phyloP scores from a whole-genome alignment of 805 yeast genomes.

The Torulaspora maleeae region DNA sequence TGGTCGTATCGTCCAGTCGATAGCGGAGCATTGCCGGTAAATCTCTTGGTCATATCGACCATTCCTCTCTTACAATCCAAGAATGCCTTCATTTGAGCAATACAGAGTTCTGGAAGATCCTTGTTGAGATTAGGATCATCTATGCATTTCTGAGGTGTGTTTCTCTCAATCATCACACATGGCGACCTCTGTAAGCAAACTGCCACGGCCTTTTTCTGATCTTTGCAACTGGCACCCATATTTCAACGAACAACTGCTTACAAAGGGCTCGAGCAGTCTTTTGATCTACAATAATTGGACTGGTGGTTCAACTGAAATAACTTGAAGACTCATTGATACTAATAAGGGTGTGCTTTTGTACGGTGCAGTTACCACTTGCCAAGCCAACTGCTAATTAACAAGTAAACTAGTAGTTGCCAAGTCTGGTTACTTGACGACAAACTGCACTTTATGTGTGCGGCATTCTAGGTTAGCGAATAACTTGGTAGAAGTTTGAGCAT shows the following conservation, averaged over 20 bases:
- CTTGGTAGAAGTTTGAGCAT: not conserved
- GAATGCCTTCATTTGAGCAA: conserved; percentile 77
- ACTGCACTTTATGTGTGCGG: not conserved
- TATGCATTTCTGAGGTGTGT: conserved; percentile 84
- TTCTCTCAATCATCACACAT: conserved; percentile 84
- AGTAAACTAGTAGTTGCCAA: not conserved
- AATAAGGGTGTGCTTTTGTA: conserved; percentile 8
- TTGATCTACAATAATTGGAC: not conserved
- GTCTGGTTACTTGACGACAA: not conserved
- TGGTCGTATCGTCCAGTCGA: conserved; percentile 92
- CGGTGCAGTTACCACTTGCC: not conserved
- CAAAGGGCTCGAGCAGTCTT: not conserved
- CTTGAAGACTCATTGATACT: not conserved
- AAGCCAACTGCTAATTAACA: not conserved
- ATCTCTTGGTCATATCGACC: conserved; percentile 86
- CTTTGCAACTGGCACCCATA: conserved; percentile 83
- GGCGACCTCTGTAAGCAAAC: conserved; percentile 94
- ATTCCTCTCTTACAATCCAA: conserved; percentile 88
- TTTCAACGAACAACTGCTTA: not conserved
- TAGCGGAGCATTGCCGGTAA: conserved; percentile 88
- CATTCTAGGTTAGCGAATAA: not conserved
- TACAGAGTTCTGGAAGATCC: conserved; percentile 82
- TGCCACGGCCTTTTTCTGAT: conserved; percentile 91
- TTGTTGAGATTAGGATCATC: conserved; percentile 70
- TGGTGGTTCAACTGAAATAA: too few species aligned